Evolutionary conservation across 1,284 basidiomycete genomes (phyloP), one percentile per base, ranked within the genome.

Genomic region (Fomitopsis palustris): DNA sequence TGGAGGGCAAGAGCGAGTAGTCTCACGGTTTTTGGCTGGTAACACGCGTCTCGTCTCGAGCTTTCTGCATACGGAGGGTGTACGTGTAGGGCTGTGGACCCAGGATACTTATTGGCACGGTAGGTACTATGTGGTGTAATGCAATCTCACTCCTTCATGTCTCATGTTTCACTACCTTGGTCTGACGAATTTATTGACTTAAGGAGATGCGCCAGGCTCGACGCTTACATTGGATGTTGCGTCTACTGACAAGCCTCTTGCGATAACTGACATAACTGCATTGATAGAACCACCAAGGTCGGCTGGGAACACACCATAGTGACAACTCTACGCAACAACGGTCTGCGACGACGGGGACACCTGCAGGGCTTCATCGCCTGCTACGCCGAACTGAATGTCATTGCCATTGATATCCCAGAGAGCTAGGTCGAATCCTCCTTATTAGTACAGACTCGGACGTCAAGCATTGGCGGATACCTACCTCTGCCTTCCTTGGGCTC

Each of bases 1-100:
- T 77, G 71, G 73, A 74, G 33, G 67, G 67, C 7, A 60, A 57
- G 55, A 41, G 27, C 39, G 55, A 60, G 51, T 60, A 41, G 43
- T 31, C 23, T 21, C 19, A 31, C 12, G 17, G 16, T 19, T 35
- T 27, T n/a, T n/a, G 23, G 21, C 35, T 29, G 31, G 33, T 23
- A 37, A 53, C 33, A 21, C 51, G 51, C 19, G 14, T 53, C 14
- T 35, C 51, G 14, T 27, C n/a, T 53, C 33, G 21, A 41, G 33
- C 37, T 37, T 23, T 16, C 7, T 35, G 51, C 37, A 42, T 21
- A 42, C 53, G n/a, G 53, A 42, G 37, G 38, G 27, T 42, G 37
- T 35, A 55, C 23, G 37, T 54, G 39, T 45, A 45, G 43, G 39
- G 38, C 35, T 54, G 21, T 10, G 17, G 8, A 17, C 31, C 25